Evolutionary conservation across 1,284 basidiomycete genomes (phyloP), one percentile per base, ranked within the genome.

Genomic region (Trametes sp.): DNA sequence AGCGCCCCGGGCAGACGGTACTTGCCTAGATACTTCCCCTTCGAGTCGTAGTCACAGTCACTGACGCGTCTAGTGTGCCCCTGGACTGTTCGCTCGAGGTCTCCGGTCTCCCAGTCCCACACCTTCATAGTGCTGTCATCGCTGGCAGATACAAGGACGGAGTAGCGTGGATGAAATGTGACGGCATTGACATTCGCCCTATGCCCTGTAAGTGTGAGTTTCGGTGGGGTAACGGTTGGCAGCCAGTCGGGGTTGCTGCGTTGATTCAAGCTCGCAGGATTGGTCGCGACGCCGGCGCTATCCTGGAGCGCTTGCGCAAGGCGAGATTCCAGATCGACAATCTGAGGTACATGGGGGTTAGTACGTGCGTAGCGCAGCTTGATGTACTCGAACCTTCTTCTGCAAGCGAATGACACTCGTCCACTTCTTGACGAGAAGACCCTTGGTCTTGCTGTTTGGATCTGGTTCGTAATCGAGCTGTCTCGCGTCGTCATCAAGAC

Each of bases 91-190:
- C 86, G 76, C 73, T 93, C 90, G 60, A 90, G 82, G 52, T 90
- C 89, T 11, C 89, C 90, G 23, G 85, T 85, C 72, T 92, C 90
- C 89, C 89, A 93, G 71, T 93, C 90, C 89, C 89, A 93, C 19
- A 92, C 80, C 74, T 91, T 92, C 66, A 93, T 81, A 3, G 84
- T 89, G 45, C 84, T 77, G 70, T 93, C 90, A 61, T 90, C 89
- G 63, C 85, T 87, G 2, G 88, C 88, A 21, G 84, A 85, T 0
- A 85, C 90, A 6, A 92, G 65, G 5, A 84, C 79, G 41, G 83
- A 87, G 78, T 87, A 92, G 4, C 82, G 74, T 0, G 90, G 90
- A 73, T 93, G 90, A 71, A 93, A 93, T 0, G 85, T 80, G 35
- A 92, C 84, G 38, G 82, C 78, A 10, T 85, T 90, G 42, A 92